Percentiles rank a stretch among this genome's conserved stretches.
Evolutionary conservation across 2,329 filamentous ascomycete species (phyloP).

Genomic region (Botrytis byssoidea): DNA sequence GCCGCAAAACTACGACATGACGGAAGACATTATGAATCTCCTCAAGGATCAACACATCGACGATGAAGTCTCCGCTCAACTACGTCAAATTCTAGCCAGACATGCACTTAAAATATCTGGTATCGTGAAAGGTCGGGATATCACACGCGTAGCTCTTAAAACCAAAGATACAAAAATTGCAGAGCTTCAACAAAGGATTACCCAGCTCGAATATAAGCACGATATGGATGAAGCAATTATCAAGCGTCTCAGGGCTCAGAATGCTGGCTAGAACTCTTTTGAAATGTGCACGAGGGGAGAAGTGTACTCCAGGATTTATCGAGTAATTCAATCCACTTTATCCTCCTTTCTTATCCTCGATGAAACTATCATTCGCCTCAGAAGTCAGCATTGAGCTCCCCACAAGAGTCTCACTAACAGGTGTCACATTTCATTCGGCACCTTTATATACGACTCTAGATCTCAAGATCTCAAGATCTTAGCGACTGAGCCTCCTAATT

Average conservation of each 20-base stretch:
- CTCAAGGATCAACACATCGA: conserved; percentile 47
- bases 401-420: not conserved
- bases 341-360: not conserved
- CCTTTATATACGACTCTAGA: not conserved
- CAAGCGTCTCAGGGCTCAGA: conserved; percentile 27
- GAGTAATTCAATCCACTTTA: not conserved
- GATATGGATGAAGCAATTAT: conserved; percentile 52
- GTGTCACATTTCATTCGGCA: fast-evolving
- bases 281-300: not conserved
- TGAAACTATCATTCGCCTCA: not conserved
- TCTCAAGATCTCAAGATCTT: not conserved
- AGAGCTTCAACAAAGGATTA: conserved; percentile 65
- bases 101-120: conserved; percentile 61
- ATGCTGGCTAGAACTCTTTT: not conserved
- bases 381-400: not conserved
- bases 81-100: conserved; percentile 50
- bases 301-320: too few relatives aligned
- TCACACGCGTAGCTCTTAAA: conserved; percentile 60
- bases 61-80: conserved; percentile 39
- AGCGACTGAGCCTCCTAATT: not conserved
- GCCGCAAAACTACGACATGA: conserved; percentile 40
- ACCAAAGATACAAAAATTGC: conserved; percentile 63
- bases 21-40: conserved; percentile 50
- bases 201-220: conserved; percentile 52
- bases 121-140: conserved; percentile 63